Percentiles rank a stretch among this genome's conserved stretches.
These are phyloP conservation scores for Nakazawaea holstii DNA, from an alignment of 805 yeast species.

Conservation along the genomic window DNA sequence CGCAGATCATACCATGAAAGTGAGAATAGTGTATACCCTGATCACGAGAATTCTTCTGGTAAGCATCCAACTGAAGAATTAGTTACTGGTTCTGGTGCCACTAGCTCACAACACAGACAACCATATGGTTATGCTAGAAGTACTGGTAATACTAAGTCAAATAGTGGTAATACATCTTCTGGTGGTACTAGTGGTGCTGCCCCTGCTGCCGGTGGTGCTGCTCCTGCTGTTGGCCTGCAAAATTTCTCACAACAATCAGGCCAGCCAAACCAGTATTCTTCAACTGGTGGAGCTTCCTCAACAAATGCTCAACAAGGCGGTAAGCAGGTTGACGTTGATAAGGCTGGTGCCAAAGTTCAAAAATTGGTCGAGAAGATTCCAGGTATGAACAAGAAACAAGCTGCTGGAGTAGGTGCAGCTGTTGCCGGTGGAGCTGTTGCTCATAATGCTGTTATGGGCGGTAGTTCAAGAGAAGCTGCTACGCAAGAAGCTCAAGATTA, in stretches of 20 bases:
- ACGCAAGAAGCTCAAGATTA: background rate
- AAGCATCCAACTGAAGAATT: conserved; percentile 2
- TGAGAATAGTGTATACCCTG: conserved; percentile 9
- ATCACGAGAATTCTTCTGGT: background rate
- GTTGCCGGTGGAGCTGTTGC: conserved; percentile 8
- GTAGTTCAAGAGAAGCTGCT: conserved; percentile 2
- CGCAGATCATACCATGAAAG: background rate
- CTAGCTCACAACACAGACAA: conserved; percentile 1
- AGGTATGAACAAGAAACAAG: conserved; percentile 2
- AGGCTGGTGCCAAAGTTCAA: conserved; percentile 4
- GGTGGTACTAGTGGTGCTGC: background rate
- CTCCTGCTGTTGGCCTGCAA: no score
- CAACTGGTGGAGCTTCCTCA: background rate
- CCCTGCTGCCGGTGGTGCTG: no score
- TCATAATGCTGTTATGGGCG: conserved; percentile 1
- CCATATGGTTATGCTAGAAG: conserved; percentile 4
- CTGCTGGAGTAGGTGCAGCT: conserved; percentile 4
- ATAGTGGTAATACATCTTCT: background rate
- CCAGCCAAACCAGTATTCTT: background rate
- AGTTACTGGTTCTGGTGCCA: conserved; percentile 7
- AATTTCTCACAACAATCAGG: no score
- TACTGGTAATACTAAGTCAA: background rate
- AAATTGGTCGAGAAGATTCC: conserved; percentile 7
- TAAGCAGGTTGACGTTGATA: background rate
- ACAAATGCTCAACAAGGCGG: background rate